A percentile compares a stretch with the other conserved stretches of the same genome.
Conservation (phyloP, 2,329 filamentous ascomycete species). For the Daldinia sp. region DNA sequence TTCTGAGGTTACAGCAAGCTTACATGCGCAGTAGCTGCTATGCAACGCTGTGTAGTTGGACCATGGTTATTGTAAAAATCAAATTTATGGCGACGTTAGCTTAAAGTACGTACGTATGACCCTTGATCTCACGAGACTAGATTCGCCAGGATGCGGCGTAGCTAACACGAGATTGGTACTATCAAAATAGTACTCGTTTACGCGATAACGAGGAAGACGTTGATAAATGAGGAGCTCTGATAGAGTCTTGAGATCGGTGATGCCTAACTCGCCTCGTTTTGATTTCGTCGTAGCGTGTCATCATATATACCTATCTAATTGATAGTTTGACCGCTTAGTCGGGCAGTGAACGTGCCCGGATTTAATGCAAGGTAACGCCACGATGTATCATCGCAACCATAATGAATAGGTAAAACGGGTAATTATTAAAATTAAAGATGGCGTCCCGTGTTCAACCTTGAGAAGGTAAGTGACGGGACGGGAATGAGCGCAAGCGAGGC, state of each 20-base stretch:
- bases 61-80: conserved; percentile 10
- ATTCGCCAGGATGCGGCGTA: neutral
- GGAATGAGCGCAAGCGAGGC: conserved; percentile 24
- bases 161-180: neutral
- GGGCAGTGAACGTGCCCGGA: conserved; percentile 13
- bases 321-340: conserved; percentile 11
- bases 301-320: neutral
- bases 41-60: neutral
- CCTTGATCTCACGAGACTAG: conserved; percentile 7
- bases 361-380: conserved; percentile 28
- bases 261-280: neutral
- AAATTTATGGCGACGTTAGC: conserved; percentile 9
- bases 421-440: conserved; percentile 20
- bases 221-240: neutral
- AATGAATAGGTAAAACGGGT: conserved; percentile 5
- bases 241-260: neutral
- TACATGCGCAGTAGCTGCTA: conserved; percentile 18
- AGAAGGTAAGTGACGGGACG: conserved; percentile 15
- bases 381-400: conserved; percentile 16
- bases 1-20: conserved; percentile 28
- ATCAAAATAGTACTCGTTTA: neutral
- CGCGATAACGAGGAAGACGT: neutral
- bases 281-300: neutral
- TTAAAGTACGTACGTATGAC: conserved; percentile 8
- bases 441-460: conserved; percentile 8